Conservation (phyloP, 2,329 filamentous ascomycete species). For the Ophiostoma ips region DNA sequence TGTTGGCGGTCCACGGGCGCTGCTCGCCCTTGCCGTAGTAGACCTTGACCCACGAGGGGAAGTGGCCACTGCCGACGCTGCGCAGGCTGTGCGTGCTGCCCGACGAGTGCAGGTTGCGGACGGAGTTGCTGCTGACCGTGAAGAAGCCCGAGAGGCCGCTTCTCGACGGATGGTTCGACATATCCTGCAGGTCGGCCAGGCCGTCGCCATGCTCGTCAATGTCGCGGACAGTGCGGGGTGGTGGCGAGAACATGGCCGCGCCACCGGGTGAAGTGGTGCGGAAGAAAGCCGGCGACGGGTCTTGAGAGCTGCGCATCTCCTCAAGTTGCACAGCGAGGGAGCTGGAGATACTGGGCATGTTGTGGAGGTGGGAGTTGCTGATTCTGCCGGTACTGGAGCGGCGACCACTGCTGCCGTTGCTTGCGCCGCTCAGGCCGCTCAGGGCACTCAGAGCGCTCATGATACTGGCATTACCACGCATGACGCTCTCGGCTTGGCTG, state of each 20-base stretch:
- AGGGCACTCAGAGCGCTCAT: neutral
- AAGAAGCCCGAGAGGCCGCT: slow-evolving; percentile 38
- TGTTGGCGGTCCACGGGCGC: slow-evolving; percentile 35
- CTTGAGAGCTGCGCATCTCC: slow-evolving; percentile 21
- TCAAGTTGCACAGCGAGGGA: slow-evolving; percentile 34
- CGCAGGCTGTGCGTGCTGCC: slow-evolving; percentile 31
- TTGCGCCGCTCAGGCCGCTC: neutral
- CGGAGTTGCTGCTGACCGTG: slow-evolving; percentile 25
- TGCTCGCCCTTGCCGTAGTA: slow-evolving; percentile 59
- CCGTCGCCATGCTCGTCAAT: slow-evolving; percentile 52
- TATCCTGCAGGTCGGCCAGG: slow-evolving; percentile 42
- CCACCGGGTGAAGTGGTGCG: slow-evolving; percentile 13
- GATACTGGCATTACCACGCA: slow-evolving; percentile 19
- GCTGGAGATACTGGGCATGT: slow-evolving; percentile 44
- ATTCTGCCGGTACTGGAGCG: slow-evolving; percentile 34
- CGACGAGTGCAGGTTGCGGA: slow-evolving; percentile 39
- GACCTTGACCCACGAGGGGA: slow-evolving; percentile 46
- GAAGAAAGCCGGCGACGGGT: slow-evolving; percentile 30
- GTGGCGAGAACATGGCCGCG: slow-evolving; percentile 45
- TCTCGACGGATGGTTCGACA: slow-evolving; percentile 39
- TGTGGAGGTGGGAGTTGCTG: slow-evolving; percentile 35
- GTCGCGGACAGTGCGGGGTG: slow-evolving; percentile 37
- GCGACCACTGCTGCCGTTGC: slow-evolving; percentile 15
- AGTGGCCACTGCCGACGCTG: slow-evolving; percentile 19
- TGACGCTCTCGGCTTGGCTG: slow-evolving; percentile 2